These are phyloP conservation scores for Euclidium syriacum DNA, from an alignment of 345 rosid species.

Conservation along the genomic window DNA sequence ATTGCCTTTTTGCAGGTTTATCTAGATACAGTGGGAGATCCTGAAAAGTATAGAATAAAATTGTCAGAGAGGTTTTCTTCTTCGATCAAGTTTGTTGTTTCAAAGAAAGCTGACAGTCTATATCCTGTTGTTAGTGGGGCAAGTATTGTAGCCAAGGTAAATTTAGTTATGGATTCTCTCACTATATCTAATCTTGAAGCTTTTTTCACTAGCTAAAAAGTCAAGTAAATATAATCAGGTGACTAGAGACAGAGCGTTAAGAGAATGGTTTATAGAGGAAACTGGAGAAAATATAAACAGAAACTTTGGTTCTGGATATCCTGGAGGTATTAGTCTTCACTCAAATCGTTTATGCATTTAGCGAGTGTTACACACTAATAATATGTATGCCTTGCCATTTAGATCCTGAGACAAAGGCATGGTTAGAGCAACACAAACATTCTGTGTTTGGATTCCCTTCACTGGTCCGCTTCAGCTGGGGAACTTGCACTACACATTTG, in stretches of 20 bases:
- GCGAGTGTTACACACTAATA: neutral
- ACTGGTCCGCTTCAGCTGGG: slow-evolving; percentile 95
- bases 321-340: slow-evolving; percentile 58
- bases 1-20: slow-evolving; percentile 47
- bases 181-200: slow-evolving; percentile 2
- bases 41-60: slow-evolving; percentile 78
- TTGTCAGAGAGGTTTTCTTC: slow-evolving; percentile 76
- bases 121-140: slow-evolving; percentile 97
- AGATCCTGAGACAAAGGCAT: slow-evolving; percentile 94
- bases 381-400: slow-evolving; percentile 20
- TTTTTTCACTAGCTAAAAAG: neutral
- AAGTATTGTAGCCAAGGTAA: slow-evolving; percentile 97
- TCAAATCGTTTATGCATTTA: neutral
- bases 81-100: slow-evolving; percentile 74
- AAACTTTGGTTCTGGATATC: slow-evolving; percentile 94
- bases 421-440: slow-evolving; percentile 73
- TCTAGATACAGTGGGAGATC: slow-evolving; percentile 90
- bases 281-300: slow-evolving; percentile 59
- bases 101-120: slow-evolving; percentile 97
- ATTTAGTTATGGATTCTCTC: neutral
- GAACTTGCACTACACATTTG: slow-evolving; percentile 68
- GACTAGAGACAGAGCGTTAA: slow-evolving; percentile 83
- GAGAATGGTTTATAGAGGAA: slow-evolving; percentile 82
- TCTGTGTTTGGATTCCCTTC: slow-evolving; percentile 85
- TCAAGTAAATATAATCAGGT: slow-evolving; percentile 41